Evolutionary conservation across 2,329 filamentous ascomycete genomes (phyloP).

Genomic region (Pseudocercospora vitis): DNA sequence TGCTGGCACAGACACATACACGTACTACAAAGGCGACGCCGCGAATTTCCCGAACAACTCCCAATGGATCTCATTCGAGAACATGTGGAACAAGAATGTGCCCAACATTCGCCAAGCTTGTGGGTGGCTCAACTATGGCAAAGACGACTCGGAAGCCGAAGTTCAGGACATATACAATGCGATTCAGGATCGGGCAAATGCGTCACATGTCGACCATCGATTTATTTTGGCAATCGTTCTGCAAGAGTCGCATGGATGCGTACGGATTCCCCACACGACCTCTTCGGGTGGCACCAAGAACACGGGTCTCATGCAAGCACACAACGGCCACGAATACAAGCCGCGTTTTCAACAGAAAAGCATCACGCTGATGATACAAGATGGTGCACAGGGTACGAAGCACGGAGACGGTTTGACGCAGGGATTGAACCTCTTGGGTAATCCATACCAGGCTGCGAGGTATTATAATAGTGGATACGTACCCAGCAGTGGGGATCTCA

Average conservation of each 20-base stretch:
- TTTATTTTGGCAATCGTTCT: constrained; percentile 48
- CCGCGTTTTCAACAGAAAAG: constrained; percentile 28
- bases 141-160: constrained; percentile 34
- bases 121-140: constrained; percentile 12
- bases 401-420: constrained; percentile 47
- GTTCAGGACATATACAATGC: constrained; percentile 41
- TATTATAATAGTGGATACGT: constrained; percentile 43
- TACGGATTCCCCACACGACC: constrained; percentile 40
- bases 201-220: constrained; percentile 41
- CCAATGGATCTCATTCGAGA: constrained; percentile 24
- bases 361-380: constrained; percentile 40
- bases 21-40: constrained; percentile 16
- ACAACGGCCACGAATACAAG: constrained; percentile 39
- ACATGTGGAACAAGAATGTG: constrained; percentile 35
- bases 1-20: constrained; percentile 17
- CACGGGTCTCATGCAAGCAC: constrained; percentile 51
- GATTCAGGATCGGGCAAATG: constrained; percentile 38
- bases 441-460: constrained; percentile 46
- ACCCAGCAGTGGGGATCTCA: constrained; percentile 7
- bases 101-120: constrained; percentile 11
- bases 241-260: constrained; percentile 50
- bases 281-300: constrained; percentile 42
- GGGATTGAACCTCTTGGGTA: constrained; percentile 37
- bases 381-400: constrained; percentile 47
- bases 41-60: constrained; percentile 10